Evolutionary conservation across 2,329 filamentous ascomycete genomes (phyloP), one percentile per base, ranked within the genome.

Genomic region (Ophiosphaerella narmari): DNA sequence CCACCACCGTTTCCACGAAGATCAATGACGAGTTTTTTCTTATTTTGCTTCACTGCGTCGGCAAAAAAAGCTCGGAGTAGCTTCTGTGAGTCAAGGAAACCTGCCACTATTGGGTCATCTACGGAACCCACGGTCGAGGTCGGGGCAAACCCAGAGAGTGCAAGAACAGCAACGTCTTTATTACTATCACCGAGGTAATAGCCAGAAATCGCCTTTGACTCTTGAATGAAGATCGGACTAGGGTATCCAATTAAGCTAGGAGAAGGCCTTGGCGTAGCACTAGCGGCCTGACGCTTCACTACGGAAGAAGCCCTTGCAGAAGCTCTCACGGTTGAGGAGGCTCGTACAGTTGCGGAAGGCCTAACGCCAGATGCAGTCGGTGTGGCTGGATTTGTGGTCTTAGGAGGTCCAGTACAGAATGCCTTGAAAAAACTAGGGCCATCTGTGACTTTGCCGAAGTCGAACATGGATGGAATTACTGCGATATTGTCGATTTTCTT

Each of bases 11-110:
- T 89, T 2, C 72, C 75, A 7, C 80, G 78, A 6, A 88, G 60
- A 56, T 88, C 86, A 50, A 88, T 79, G 29, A 88, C 73, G 0
- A 88, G 72, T 63, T 80, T 84, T 39, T 73, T 80, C 64, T 83
- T 84, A 2, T 75, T 74, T 2, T 73, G 69, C 0, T 65, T 55
- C 32, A 76, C 75, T 12, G 76, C 75, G 12, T 73, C 66, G 0
- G 71, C 67, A 7, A 85, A 67, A 55, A 84, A 78, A 2, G 59
- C 31, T 7, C 71, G 47, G 4, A 76, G 26, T 52, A 0, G 64
- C 48, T 42, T 61, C 46, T 71, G 67, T 43, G 71, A 74, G 5
- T 67, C 54, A 5, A 41, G 29, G 1, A 50, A 14, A 1, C 34
- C 38, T 39, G 14, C 26, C 21, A 26, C 21, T 6, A 39, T 3